Evolutionary conservation across 2,329 filamentous ascomycete species (phyloP), one percentile per base, ranked within the genome.

Genomic region (Aureobasidium pullulans): DNA sequence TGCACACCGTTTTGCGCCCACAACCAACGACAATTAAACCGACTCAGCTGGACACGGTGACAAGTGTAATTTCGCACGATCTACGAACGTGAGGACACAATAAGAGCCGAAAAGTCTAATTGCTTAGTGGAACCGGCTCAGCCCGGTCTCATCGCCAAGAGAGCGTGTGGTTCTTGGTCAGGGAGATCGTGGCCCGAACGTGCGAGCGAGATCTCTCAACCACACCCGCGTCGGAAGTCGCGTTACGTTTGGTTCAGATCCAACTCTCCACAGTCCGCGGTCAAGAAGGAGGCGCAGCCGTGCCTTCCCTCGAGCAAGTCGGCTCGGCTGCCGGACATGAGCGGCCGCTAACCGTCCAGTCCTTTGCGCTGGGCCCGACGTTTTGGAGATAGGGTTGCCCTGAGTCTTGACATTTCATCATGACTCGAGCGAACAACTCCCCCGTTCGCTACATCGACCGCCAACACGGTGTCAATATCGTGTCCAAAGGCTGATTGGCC

Each of bases 91-190:
- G 28, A 31, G 46, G 52, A 54, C n/a, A 42, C 37, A 34, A 28
- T 31, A 56, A 56, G 39, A 56, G 52, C 52, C 52, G 40, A 56
- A 29, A 40, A 46, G 52, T 32, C 40, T 56, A 46, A 36, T 46
- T 11, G 3, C 1, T 8, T 31, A 54, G 50, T 16, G 39, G 23
- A 16, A 6, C 29, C 50, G 50, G 50, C 37, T 34, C 37, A 54
- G n/a, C 15, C 37, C 50, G 50, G 50, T n/a, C 37, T 37, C 52
- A 56, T 56, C 52, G 52, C 52, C 52, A 56, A 56, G 52, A 46
- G 37, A 43, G 16, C 37, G 47, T 28, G 46, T 29, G 5, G 23
- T 29, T 32, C 39, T 19, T n/a, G 28, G 19, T 9, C n/a, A 43
- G 11, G 15, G 52, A 56, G 52, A 56, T 56, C 52, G 37, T 56